Evolutionary conservation across 495 filamentous ascomycete genomes (phyloP).

Genomic region (Penicillium maclennaniae): DNA sequence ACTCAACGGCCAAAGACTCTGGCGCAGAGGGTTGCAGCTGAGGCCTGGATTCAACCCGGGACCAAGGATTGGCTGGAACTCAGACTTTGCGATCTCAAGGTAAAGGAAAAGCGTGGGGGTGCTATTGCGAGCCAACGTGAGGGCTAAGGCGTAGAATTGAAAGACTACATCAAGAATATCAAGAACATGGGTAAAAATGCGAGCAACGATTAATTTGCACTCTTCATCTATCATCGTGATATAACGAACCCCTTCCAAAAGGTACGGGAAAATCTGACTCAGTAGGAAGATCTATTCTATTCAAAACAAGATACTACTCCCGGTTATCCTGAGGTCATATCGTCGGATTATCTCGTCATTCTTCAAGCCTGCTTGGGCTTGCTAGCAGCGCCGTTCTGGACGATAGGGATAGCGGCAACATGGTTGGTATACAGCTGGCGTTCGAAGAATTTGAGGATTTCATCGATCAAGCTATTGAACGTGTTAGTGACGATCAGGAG

Average conservation of each 20-base stretch:
- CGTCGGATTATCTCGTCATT: constrained; percentile 23
- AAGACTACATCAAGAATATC: neutral
- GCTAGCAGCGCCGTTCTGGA: constrained; percentile 32
- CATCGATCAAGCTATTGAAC: constrained; percentile 74
- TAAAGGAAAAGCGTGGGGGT: neutral
- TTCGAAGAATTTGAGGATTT: constrained; percentile 79
- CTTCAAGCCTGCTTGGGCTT: constrained; percentile 42
- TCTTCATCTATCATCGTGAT: constrained; percentile 20
- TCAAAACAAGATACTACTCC: neutral
- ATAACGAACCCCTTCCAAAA: constrained; percentile 1
- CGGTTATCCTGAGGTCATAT: constrained; percentile 2
- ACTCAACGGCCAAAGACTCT: constrained; percentile 49
- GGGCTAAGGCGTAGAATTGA: neutral
- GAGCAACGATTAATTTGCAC: constrained; percentile 7
- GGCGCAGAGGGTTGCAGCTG: constrained; percentile 53
- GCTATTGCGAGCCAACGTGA: neutral
- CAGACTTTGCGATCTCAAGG: neutral
- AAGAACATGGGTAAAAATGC: too few relatives aligned
- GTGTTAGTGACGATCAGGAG: constrained; percentile 11
- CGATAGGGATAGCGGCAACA: constrained; percentile 12
- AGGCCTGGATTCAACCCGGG: constrained; percentile 26
- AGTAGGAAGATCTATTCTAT: constrained; percentile 1
- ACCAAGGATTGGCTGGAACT: neutral
- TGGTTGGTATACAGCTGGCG: constrained; percentile 50
- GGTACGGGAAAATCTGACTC: neutral